phyloP scores from a whole-genome alignment of 495 filamentous ascomycete species.

The Pseudotulostoma volvatum region DNA sequence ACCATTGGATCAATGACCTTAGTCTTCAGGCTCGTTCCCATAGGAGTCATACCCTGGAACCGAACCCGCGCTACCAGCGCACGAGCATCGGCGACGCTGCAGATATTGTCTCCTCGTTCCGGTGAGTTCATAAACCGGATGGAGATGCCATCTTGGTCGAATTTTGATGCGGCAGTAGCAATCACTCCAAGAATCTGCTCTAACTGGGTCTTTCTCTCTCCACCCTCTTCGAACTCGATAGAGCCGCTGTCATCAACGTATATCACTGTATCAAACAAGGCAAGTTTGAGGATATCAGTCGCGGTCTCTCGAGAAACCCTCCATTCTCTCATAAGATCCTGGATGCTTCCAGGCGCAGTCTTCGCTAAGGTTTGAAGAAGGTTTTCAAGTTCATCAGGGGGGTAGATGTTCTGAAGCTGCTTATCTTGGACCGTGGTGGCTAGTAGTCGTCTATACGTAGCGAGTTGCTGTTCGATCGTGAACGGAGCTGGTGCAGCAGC shows the following conservation, averaged over 20 bases:
- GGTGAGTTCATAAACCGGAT: slow-evolving; percentile 56
- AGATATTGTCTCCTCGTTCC: slow-evolving; percentile 35
- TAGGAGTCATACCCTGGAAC: slow-evolving; percentile 53
- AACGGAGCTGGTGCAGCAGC: slow-evolving; percentile 7
- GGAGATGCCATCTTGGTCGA: slow-evolving; percentile 53
- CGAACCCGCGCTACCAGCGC: slow-evolving; percentile 37
- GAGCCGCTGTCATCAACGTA: slow-evolving; percentile 63
- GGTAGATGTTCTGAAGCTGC: slow-evolving; percentile 37
- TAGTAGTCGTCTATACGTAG: slow-evolving; percentile 36
- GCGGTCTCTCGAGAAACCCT: slow-evolving; percentile 43
- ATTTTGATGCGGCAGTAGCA: slow-evolving; percentile 47
- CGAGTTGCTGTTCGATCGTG: slow-evolving; percentile 31
- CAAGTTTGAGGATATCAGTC: slow-evolving; percentile 49
- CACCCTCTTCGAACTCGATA: slow-evolving; percentile 49
- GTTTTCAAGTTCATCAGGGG: slow-evolving; percentile 25
- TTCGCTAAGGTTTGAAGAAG: slow-evolving; percentile 21
- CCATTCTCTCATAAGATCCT: slow-evolving; percentile 37
- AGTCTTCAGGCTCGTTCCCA: slow-evolving; percentile 42
- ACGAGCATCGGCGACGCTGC: slow-evolving; percentile 40
- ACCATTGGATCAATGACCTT: slow-evolving; percentile 50
- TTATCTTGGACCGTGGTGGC: slow-evolving; percentile 41
- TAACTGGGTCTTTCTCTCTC: slow-evolving; percentile 49
- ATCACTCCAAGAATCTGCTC: slow-evolving; percentile 44
- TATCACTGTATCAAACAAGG: slow-evolving; percentile 48
- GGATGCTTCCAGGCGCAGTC: slow-evolving; percentile 32